phyloP scores from a whole-genome alignment of 2,329 filamentous ascomycete species.

The Neofusicoccum umdonicola region DNA sequence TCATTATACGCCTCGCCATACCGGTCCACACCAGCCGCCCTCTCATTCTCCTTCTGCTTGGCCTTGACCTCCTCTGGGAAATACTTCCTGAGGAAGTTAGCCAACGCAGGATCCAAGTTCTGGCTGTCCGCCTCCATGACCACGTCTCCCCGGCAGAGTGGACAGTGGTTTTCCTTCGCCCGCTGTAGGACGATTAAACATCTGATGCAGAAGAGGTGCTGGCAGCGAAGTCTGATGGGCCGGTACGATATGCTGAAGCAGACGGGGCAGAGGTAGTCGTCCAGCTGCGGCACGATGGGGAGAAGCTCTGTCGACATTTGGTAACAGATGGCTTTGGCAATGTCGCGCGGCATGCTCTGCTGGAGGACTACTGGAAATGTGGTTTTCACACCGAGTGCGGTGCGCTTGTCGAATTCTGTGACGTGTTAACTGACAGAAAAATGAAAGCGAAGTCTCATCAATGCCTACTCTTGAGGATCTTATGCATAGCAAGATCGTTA shows the following conservation, averaged over 20 bases:
- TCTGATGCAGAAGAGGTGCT: conserved; percentile 78
- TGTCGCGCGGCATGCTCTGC: conserved; percentile 61
- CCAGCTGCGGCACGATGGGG: conserved; percentile 72
- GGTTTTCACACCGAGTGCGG: conserved; percentile 66
- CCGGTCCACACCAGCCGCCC: conserved; percentile 69
- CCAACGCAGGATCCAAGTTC: conserved; percentile 62
- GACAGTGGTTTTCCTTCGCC: conserved; percentile 66
- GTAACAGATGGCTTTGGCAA: conserved; percentile 74
- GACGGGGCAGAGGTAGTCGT: conserved; percentile 80
- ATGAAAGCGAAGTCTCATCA: neutral
- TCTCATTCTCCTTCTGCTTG: conserved; percentile 65
- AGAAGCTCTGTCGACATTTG: conserved; percentile 72
- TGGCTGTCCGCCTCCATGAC: conserved; percentile 68
- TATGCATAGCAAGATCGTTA: conserved; percentile 72
- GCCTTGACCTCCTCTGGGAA: conserved; percentile 71
- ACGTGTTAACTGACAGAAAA: neutral
- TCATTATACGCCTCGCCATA: conserved; percentile 65
- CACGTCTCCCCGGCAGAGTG: conserved; percentile 70
- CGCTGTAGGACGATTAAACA: conserved; percentile 80
- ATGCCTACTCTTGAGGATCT: conserved; percentile 77
- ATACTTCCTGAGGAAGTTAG: conserved; percentile 69
- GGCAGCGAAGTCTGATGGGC: conserved; percentile 72
- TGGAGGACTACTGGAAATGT: conserved; percentile 60
- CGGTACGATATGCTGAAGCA: conserved; percentile 78
- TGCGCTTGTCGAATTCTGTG: conserved; percentile 81